Percentiles rank a stretch among this genome's conserved stretches.
Evolutionary conservation across 163 green algal species (phyloP).

Genomic region (Scenedesmus sp.): DNA sequence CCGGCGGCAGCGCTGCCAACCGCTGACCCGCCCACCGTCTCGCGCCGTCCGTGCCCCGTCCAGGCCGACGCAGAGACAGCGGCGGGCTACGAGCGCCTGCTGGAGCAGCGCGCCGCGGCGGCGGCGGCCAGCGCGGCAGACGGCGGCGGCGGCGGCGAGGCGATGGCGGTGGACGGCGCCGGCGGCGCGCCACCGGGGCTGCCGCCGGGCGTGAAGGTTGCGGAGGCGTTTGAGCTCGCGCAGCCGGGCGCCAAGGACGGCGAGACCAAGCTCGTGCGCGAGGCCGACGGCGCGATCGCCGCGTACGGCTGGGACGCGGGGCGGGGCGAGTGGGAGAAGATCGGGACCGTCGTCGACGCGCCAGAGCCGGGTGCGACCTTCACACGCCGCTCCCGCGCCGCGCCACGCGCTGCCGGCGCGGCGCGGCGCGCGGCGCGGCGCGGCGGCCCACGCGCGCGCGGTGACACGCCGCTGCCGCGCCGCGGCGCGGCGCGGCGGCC

Average conservation of each 20-base stretch:
- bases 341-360: slow-evolving; percentile 82
- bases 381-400: too few species aligned
- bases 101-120: slow-evolving; percentile 31
- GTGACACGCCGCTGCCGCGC: neutral
- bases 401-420: too few species aligned
- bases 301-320: slow-evolving; percentile 84
- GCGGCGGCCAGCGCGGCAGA: slow-evolving; percentile 1
- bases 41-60: neutral
- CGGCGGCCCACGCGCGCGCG: too few species aligned
- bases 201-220: slow-evolving; percentile 71
- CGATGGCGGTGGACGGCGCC: slow-evolving; percentile 26
- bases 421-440: too few species aligned
- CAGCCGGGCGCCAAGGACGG: slow-evolving; percentile 79
- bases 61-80: slow-evolving; percentile 26
- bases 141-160: slow-evolving; percentile 31
- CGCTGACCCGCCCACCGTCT: too few species aligned
- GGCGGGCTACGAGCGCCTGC: slow-evolving; percentile 5
- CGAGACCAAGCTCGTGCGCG: slow-evolving; percentile 82
- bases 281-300: slow-evolving; percentile 64
- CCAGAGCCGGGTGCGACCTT: slow-evolving; percentile 38
- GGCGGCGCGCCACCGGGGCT: slow-evolving; percentile 44
- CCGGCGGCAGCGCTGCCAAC: too few species aligned
- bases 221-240: slow-evolving; percentile 74
- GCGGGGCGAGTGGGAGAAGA: slow-evolving; percentile 81
- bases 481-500: neutral